Evolutionary conservation across 768 basidiomycete species (phyloP), one percentile per base, ranked within the genome.

Genomic region (Serendipita sp.): DNA sequence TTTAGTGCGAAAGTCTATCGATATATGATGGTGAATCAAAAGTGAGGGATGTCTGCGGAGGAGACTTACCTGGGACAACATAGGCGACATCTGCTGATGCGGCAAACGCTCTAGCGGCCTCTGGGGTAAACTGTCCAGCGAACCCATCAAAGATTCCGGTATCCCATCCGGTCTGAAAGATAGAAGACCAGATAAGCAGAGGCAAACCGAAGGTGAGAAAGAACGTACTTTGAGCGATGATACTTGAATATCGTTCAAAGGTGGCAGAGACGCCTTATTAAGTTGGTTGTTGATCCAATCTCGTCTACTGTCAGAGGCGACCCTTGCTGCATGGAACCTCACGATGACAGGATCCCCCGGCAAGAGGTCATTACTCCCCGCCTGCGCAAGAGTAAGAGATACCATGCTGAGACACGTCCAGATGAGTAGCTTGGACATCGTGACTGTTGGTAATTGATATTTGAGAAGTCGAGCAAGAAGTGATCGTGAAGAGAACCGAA

Each of bases 281-380:
- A 60, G 56, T 30, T 60, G 56, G 18, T 60, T 60, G 56, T 60
- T 18, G 28, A 60, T 60, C 56, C 56, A 60, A 10, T 32, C 32
- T 35, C 56, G 56, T 38, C 56, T 3, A n/a, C 8, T 37, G 10
- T 28, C 34, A 8, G 28, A n/a, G 10, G 18, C 56, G 4, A 60
- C 56, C 28, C 56, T 24, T 8, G 18, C 56, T 35, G 56, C 4
- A 8, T 60, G 18, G 56, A 60, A 60, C 37, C 18, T 4, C 16
- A 60, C 56, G n/a, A 60, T 60, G 13, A 41, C 24, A 24, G 24
- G 24, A 24, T 24, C 24, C 24, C 24, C 24, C 24, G 24, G 24
- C 24, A 24, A 24, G 11, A 11, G 35, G 13, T 30, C 56, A 28
- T 4, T 10, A 37, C 8, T 28, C 28, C 32, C 16, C 37, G 16